Percentiles rank a stretch among this genome's conserved stretches.
Evolutionary conservation across 148 eudicot species (phyloP).

Genomic region (Rhododendron henanense): DNA sequence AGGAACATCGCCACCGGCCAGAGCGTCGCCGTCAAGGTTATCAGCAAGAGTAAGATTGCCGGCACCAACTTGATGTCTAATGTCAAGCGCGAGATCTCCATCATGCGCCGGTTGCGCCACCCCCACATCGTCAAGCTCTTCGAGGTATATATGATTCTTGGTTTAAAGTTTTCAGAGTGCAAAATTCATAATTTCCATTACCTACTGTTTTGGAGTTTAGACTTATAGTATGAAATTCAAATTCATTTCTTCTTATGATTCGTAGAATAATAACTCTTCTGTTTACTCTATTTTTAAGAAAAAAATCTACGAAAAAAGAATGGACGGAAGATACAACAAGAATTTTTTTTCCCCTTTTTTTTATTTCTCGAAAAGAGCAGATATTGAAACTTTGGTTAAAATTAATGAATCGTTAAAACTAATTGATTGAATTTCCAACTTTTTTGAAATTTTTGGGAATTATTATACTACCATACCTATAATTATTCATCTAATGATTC

Average conservation of each 20-base stretch:
- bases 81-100: slow-evolving; percentile 59
- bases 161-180: neutral
- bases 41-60: slow-evolving; percentile 43
- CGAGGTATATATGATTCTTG: slow-evolving; percentile 30
- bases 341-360: no score
- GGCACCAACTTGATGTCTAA: slow-evolving; percentile 28
- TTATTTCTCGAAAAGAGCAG: neutral
- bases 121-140: slow-evolving; percentile 53
- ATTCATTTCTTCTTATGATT: no score
- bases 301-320: no score
- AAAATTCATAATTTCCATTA: neutral
- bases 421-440: neutral
- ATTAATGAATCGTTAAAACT: neutral
- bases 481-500: neutral
- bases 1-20: slow-evolving; percentile 44
- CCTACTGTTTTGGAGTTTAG: neutral
- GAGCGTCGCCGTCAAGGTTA: slow-evolving; percentile 64
- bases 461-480: neutral
- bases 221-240: neutral
- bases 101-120: slow-evolving; percentile 56
- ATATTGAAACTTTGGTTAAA: neutral
- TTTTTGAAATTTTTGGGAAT: neutral
- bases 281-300: neutral
- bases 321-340: neutral
- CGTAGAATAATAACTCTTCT: neutral